Base-by-base conservation (phyloP, 331 rosid genomes). In the Phaseolus coccineus region DNA sequence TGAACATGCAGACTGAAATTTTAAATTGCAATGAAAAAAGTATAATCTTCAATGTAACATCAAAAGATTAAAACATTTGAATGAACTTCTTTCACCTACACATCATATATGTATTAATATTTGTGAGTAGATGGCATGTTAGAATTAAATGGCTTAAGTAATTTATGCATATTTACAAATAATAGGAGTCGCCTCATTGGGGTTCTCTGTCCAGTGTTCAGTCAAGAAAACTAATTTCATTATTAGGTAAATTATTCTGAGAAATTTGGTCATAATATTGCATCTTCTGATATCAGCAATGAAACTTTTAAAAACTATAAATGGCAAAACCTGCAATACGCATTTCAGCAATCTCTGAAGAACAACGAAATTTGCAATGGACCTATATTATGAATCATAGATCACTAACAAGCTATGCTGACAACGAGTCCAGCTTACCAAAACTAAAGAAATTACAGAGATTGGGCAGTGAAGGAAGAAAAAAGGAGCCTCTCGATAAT, bases 11-110 rank as follows among this genome's bases (percentile, higher is more conserved):
- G 37, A 2, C 7, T 35, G 8, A 76, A 61, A 16, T 61, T 68
- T 56, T 27, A 48, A 44, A 50, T 70, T 69, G 69, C 83, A 71
- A 61, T 22, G 24, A 44, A 25, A 69, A 69, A 14, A 30, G 27
- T 39, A 8, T 16, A 30, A 46, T 61, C 33, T 28, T 46, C 48
- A 61, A 52, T 14, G 35, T 31, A 31, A 31, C 8, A 51, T 31
- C 52, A 62, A 47, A 16, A 9, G 56, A 59, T 33, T 22, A 59
- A 3, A 64, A 8, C 25, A 64, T 22, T 35, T 48, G 42, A 16
- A 15, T 47, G 57, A 48, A 47, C 35, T 68, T 24, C 37, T 5
- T 68, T 42, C 55, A 68, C 53, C 73, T 12, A 24, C 55, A 68
- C 37, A 24, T 67, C 73, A 44, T 68, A 42, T 44, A 24, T 12